Base-by-base conservation (phyloP, 2,329 filamentous ascomycete genomes). In the Blastomyces percursus region DNA sequence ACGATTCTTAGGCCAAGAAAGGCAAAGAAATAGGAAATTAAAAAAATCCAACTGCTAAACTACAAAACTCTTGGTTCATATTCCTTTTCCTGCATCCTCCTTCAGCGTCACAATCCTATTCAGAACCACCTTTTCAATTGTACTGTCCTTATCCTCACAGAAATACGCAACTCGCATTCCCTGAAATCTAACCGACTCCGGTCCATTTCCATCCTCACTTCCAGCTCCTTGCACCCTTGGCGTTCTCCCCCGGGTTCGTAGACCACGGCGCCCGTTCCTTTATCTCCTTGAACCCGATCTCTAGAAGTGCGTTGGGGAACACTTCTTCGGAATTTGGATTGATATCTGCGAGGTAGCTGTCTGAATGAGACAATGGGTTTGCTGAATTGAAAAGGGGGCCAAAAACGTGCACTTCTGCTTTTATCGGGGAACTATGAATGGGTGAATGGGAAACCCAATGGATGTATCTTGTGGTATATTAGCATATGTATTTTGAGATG, bases 101-200 rank as follows among this genome's bases (percentile, higher is more conserved):
- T 96, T 96, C 71, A 96, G 76, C 57, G 88, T 90, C 27, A 97
- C 92, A 70, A 97, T 96, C 60, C 91, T 84, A 78, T 97, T 97
- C 38, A 97, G 78, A 57, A 97, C 84, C 67, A 96, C 80, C 74
- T 87, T 90, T n/a, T 90, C 89, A 40, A 85, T 84, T 0, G 85
- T 88, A 64, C 86, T 89, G 69, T 96, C 91, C 58, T 83, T 84
- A 73, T 96, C 92, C 73, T 80, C 64, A 79, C 86, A 86, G 77
- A 93, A 94, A 73, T 95, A 96, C 11, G 87, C 93, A 52, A 88
- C 32, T 44, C 93, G 83, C 81, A 96, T 86, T 2, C 86, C 93
- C 80, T 97, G 93, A 82, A 97, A 97, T 55, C 93, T 82, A 8
- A 96, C 87, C 61, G 82, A 88, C 76, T 90, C 89, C 30, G 84